phyloP scores from a whole-genome alignment of 352 stramenopile genomes.

The Peronosclerospora sorghi region DNA sequence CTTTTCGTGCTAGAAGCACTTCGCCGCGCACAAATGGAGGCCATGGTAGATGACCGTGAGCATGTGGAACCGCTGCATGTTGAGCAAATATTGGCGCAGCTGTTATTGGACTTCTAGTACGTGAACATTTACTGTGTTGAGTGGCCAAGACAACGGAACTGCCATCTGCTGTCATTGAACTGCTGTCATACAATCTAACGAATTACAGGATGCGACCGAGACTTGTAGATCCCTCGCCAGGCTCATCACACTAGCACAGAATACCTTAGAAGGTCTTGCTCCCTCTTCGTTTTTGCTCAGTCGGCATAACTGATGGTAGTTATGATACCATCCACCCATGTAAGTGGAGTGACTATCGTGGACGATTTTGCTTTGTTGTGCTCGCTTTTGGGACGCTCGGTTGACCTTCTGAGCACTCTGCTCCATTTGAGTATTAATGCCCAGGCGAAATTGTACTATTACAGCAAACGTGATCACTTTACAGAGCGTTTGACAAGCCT shows the following conservation, averaged over 20 bases:
- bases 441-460: constrained; percentile 1
- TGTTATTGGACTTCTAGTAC: constrained; percentile 67
- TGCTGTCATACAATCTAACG: constrained; percentile 38
- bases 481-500: not conserved
- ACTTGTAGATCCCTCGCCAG: constrained; percentile 18
- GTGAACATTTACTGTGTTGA: not conserved
- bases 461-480: constrained; percentile 11
- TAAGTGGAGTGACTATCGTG: too few relatives aligned
- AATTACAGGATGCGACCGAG: not conserved
- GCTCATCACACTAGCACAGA: constrained; percentile 31
- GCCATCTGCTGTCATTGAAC: constrained; percentile 19
- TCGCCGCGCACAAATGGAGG: constrained; percentile 74
- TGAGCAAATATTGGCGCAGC: constrained; percentile 70
- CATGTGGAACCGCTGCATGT: constrained; percentile 63
- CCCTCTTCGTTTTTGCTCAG: constrained; percentile 8
- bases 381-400: constrained; percentile 1
- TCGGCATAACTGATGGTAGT: not conserved
- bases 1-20: constrained; percentile 71
- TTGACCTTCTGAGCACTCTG: constrained; percentile 5
- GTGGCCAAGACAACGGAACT: constrained; percentile 6
- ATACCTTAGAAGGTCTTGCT: constrained; percentile 22
- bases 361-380: constrained; percentile 8
- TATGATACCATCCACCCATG: too few relatives aligned
- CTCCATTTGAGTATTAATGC: constrained; percentile 5
- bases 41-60: constrained; percentile 75